phyloP scores from a whole-genome alignment of 2,329 filamentous ascomycete genomes.

The Coleophoma eucalyptorum region DNA sequence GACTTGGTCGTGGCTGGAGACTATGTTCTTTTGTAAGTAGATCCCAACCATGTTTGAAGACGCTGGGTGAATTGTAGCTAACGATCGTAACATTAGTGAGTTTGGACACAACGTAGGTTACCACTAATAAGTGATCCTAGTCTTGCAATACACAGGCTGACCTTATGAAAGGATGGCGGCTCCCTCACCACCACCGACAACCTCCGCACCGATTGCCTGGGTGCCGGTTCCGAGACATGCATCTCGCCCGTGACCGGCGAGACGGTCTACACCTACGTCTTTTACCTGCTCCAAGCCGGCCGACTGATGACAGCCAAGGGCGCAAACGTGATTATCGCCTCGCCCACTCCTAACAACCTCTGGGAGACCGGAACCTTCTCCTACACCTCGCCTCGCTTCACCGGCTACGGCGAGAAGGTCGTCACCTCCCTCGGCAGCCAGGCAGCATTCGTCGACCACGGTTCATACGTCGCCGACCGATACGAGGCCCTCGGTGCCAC shows the following conservation, averaged over 20 bases:
- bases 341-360: slow-evolving; percentile 47
- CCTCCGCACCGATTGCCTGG: slow-evolving; percentile 51
- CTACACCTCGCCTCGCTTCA: slow-evolving; percentile 48
- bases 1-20: slow-evolving; percentile 27
- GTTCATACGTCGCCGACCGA: slow-evolving; percentile 45
- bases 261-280: slow-evolving; percentile 7
- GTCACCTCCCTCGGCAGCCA: slow-evolving; percentile 31
- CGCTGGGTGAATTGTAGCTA: background rate
- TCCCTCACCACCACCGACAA: slow-evolving; percentile 50
- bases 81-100: slow-evolving; percentile 30
- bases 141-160: too few species aligned
- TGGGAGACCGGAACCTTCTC: slow-evolving; percentile 52
- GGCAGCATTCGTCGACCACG: slow-evolving; percentile 54
- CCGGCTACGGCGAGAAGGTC: slow-evolving; percentile 46
- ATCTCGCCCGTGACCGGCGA: slow-evolving; percentile 6
- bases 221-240: slow-evolving; percentile 4
- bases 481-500: slow-evolving; percentile 43
- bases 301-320: slow-evolving; percentile 1
- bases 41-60: background rate
- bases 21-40: background rate
- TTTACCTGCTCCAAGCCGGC: slow-evolving; percentile 4
- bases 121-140: too few species aligned
- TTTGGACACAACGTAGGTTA: slow-evolving; percentile 56
- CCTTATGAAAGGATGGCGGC: slow-evolving; percentile 45
- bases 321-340: slow-evolving; percentile 45